Conservation (phyloP, 768 basidiomycete genomes). For the Mycena albidolilacea region DNA sequence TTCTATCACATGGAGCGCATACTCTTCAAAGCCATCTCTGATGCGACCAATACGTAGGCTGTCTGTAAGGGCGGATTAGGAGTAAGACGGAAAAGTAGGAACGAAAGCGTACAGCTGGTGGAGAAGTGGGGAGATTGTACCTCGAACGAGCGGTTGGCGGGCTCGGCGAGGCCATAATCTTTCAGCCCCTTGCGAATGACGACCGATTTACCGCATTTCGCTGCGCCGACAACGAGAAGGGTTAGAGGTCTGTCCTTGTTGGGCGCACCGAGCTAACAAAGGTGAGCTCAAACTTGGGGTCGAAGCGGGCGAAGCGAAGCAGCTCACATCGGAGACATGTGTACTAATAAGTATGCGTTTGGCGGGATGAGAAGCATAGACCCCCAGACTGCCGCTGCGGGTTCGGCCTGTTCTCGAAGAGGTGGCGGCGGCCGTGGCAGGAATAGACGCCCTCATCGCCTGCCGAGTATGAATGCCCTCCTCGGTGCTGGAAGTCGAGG, state of each 20-base stretch:
- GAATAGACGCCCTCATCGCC: slow-evolving; percentile 54
- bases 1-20: slow-evolving; percentile 68
- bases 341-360: slow-evolving; percentile 57
- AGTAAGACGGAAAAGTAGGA: slow-evolving; percentile 23
- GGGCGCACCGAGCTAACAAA: slow-evolving; percentile 33
- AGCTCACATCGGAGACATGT: slow-evolving; percentile 45
- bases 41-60: slow-evolving; percentile 54
- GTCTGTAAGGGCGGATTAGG: slow-evolving; percentile 56
- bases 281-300: slow-evolving; percentile 11
- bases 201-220: slow-evolving; percentile 88
- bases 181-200: slow-evolving; percentile 85
- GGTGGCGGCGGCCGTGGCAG: slow-evolving; percentile 4
- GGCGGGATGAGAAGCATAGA: slow-evolving; percentile 53
- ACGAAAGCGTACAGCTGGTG: slow-evolving; percentile 55
- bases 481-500: slow-evolving; percentile 52
- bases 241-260: slow-evolving; percentile 58
- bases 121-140: slow-evolving; percentile 49
- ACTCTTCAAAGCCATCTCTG: slow-evolving; percentile 51
- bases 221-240: slow-evolving; percentile 84
- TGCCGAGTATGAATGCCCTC: slow-evolving; percentile 56
- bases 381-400: slow-evolving; percentile 75
- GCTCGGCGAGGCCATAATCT: slow-evolving; percentile 67
- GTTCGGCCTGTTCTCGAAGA: slow-evolving; percentile 59
- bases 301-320: slow-evolving; percentile 16
- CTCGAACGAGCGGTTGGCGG: slow-evolving; percentile 53